Evolutionary conservation across 495 filamentous ascomycete species (phyloP), one percentile per base, ranked within the genome.

Genomic region (Penicillium nucicola): DNA sequence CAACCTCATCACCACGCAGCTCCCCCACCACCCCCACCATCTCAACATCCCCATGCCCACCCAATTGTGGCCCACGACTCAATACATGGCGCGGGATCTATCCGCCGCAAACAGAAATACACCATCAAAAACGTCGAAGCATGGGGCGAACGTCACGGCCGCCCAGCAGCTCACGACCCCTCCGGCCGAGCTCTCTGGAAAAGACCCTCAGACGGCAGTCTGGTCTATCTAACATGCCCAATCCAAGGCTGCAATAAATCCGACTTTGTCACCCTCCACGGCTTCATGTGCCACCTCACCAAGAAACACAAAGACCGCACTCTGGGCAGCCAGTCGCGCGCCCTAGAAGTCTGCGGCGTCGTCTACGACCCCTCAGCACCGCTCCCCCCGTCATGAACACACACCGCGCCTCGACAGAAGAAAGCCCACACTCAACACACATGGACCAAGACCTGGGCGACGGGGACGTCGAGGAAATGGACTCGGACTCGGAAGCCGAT

Each of bases 111-210:
- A 48, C 73, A 77, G 57, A 77, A 77, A 52, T 77, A 77, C 45
- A 77, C 73, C 15, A 77, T 77, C 56, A 77, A 77, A 56, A 77
- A 77, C 40, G 71, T 74, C 41, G 73, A 77, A 51, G 73, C 73
- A 6, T 77, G 73, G 73, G 73, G 73, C 30, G 73, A 77, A 41
- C 71, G 73, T 11, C 73, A 77, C 54, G 71, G 72, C 41, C 68
- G 68, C 42, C 73, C 74, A 20, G 72, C 72, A 42, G 66, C 72
- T n/a, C 69, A 70, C 49, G 75, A 78, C 38, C 63, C 71, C 3
- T 68, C 67, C 11, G 75, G 75, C 28, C 64, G 71, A 6, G 68
- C 74, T 0, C 43, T 78, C 10, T 77, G 70, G 67, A 77, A 75
- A 50, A 68, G 75, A 10, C 72, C 74, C 7, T 77, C 73, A 3